Percentiles rank a stretch among this genome's conserved stretches.
These are phyloP conservation scores for Phalaenopsis aphrodite DNA, from an alignment of 106 monocot species.

Conservation along the genomic window DNA sequence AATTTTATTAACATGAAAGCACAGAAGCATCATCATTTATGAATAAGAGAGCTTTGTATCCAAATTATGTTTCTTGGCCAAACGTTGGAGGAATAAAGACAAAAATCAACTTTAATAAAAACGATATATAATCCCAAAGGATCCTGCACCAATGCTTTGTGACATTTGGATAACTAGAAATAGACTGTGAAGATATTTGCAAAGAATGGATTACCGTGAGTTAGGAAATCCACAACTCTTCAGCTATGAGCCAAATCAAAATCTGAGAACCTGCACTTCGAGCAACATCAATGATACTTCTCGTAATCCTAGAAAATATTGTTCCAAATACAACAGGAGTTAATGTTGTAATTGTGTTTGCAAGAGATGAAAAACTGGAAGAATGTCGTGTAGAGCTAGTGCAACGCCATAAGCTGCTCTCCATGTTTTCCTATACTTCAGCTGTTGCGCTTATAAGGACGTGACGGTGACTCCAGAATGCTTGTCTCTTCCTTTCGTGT, in stretches of 20 bases:
- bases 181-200: background rate
- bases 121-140: background rate
- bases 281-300: conserved; percentile 22
- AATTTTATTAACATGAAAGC: background rate
- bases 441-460: no score
- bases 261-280: conserved; percentile 12
- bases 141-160: background rate
- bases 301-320: conserved; percentile 21
- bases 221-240: no score
- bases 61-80: no score
- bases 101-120: background rate
- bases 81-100: background rate
- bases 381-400: no score
- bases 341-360: conserved; percentile 1
- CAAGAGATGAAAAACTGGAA: no score
- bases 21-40: background rate
- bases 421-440: no score
- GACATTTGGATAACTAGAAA: background rate
- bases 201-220: no score
- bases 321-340: conserved; percentile 14
- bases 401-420: no score
- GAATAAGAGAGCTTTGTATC: background rate
- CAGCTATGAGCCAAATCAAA: no score
- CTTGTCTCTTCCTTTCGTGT: no score
- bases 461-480: no score